A percentile compares a stretch with the other conserved stretches of the same genome.
Conservation (phyloP, 306 rosid genomes). For the Acacia melanoxylon region DNA sequence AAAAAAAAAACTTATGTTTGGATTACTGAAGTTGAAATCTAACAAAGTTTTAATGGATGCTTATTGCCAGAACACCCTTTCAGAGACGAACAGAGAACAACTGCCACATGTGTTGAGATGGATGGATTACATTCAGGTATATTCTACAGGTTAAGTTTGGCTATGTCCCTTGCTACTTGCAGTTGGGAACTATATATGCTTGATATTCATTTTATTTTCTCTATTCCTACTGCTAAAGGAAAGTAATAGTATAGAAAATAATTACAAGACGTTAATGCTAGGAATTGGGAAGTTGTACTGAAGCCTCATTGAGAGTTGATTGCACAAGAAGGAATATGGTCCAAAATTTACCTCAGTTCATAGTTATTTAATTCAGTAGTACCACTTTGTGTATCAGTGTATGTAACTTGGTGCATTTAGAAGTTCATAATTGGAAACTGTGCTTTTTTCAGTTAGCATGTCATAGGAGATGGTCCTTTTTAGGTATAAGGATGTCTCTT, state of each 20-base stretch:
- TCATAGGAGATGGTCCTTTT: constrained; percentile 8
- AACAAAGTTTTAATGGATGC: constrained; percentile 40
- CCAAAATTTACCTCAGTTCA: background rate
- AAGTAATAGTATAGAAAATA: constrained; percentile 9
- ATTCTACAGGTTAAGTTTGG: constrained; percentile 6
- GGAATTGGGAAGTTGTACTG: background rate
- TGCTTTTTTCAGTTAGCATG: background rate
- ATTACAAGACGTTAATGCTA: background rate
- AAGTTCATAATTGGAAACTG: background rate
- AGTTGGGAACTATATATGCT: background rate
- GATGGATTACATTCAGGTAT: constrained; percentile 85
- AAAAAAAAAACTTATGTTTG: background rate
- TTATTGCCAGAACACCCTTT: constrained; percentile 68
- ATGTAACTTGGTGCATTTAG: background rate
- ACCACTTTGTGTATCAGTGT: background rate
- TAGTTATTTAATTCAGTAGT: background rate
- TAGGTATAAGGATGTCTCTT: constrained; percentile 1
- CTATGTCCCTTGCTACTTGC: background rate
- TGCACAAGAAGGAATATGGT: background rate
- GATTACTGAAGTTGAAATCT: background rate
- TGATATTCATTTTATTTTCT: background rate
- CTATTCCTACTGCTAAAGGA: background rate
- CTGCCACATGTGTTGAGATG: constrained; percentile 83
- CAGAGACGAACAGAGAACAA: constrained; percentile 54
- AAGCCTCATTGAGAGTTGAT: constrained; percentile 18